Base-by-base conservation (phyloP, 192 early-diverging fungal genomes). In the Rhizoclosmatium globosum region DNA sequence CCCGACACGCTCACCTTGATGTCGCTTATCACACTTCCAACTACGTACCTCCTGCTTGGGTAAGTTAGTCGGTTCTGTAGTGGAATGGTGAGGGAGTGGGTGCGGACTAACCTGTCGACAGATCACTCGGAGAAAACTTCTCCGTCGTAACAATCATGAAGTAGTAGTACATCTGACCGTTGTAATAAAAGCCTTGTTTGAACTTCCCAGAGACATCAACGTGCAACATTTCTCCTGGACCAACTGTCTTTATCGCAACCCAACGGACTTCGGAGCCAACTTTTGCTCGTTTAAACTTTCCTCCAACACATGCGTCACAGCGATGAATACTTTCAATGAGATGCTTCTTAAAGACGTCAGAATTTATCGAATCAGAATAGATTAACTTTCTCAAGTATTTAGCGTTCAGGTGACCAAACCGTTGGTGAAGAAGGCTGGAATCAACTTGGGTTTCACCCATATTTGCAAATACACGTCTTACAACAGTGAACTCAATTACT, bases 271-370 rank as follows among this genome's bases (percentile, higher is more conserved):
- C 64, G 17, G 64, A 65, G 39, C 64, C 39, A 41, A 65, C n/a
- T 65, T 65, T 65, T 2, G 64, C 39, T 1, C 64, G 64, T 4
- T 65, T 65, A 65, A 65, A 65, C 39, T 65, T 65, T 3, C 64
- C 64, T 23, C n/a, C 1, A 3, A 38, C 2, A 65, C 64, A 65
- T 2, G 64, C n/a, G n/a, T n/a, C n/a, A 17, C 39, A 23, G 13
- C 64, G 39, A 2, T 2, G n/a, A 38, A 23, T 1, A 17, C 17
- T 38, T 15, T 65, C 64, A 65, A 23, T 1, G 39, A 65, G 17
- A 2, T 23, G 15, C 39, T 15, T 23, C 39, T 65, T 58, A 4
- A 23, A 65, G 1, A 38, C 17, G 13, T 65, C 64, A 0, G 2
- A 65, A 38, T 65, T 65, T 38, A 65, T 65, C 39, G 64, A 65